Percentiles rank a stretch among this genome's conserved stretches.
Evolutionary conservation across 805 yeast genomes (phyloP).

Genomic region (Metschnikowia lunata): DNA sequence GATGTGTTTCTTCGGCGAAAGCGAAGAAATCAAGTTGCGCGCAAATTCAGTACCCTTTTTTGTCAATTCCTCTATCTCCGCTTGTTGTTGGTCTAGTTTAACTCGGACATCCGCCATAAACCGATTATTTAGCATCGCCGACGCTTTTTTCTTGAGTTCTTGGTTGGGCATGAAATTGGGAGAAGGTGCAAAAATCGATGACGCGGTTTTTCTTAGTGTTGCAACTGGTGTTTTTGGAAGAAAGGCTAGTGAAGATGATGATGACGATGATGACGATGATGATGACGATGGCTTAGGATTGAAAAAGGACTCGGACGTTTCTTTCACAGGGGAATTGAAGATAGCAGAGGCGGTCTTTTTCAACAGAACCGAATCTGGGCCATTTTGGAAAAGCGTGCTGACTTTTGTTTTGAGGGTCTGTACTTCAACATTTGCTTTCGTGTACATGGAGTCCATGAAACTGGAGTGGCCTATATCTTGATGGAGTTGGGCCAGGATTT

Average conservation of each 20-base stretch:
- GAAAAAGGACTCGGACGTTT: constrained; percentile 1
- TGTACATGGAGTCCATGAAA: constrained; percentile 10
- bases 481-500: constrained; percentile 18
- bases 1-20: constrained; percentile 23
- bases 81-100: constrained; percentile 18
- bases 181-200: constrained; percentile 8
- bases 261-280: background rate
- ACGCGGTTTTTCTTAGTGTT: constrained; percentile 3
- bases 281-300: background rate
- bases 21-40: constrained; percentile 20
- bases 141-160: constrained; percentile 19
- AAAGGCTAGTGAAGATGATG: too few species aligned
- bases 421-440: constrained; percentile 5
- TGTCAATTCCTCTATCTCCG: constrained; percentile 23
- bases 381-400: constrained; percentile 12
- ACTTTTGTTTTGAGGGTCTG: constrained; percentile 8
- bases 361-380: constrained; percentile 2
- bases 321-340: background rate
- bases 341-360: constrained; percentile 2
- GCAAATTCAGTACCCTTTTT: constrained; percentile 25
- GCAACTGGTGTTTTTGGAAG: too few species aligned
- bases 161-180: constrained; percentile 5
- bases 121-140: constrained; percentile 17
- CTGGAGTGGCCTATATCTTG: constrained; percentile 11
- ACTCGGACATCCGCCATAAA: constrained; percentile 16